A percentile compares a stretch with the other conserved stretches of the same genome.
Conservation (phyloP, 148 eudicot genomes). For the Euryodendron excelsum region DNA sequence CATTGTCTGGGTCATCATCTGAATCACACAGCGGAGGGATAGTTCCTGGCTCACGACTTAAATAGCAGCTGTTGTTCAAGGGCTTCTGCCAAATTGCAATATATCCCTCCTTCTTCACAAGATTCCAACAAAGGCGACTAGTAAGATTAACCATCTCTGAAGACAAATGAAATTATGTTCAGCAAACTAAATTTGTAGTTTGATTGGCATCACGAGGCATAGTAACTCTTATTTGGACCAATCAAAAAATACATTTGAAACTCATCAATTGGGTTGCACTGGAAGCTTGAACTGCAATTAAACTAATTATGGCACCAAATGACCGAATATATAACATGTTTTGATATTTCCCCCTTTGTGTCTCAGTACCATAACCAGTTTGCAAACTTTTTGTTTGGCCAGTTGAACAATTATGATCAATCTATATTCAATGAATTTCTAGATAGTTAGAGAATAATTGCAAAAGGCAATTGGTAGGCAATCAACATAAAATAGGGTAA, state of each 20-base stretch:
- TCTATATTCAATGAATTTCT: not conserved
- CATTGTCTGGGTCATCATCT: constrained; percentile 80
- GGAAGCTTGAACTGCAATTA: not conserved
- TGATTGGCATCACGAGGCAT: not conserved
- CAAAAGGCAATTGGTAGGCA: not conserved
- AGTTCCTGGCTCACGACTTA: constrained; percentile 58
- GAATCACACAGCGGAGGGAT: constrained; percentile 73
- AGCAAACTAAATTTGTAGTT: constrained; percentile 5
- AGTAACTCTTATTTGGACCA: constrained; percentile 1
- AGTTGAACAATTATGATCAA: not conserved
- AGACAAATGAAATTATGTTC: not conserved
- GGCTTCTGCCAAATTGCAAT: constrained; percentile 98
- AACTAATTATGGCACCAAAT: not conserved
- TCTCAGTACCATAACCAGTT: not conserved
- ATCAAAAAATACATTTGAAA: not conserved
- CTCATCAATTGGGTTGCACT: not conserved
- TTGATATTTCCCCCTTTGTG: not conserved
- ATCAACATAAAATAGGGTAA: not conserved
- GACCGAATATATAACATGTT: not conserved
- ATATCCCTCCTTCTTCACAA: constrained; percentile 89
- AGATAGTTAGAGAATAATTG: not conserved
- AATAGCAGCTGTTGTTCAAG: constrained; percentile 73
- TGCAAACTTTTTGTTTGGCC: not conserved
- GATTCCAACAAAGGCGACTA: constrained; percentile 79
- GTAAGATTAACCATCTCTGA: constrained; percentile 89